phyloP scores from a whole-genome alignment of 441 rosid genomes.

The Capsella rubella region DNA sequence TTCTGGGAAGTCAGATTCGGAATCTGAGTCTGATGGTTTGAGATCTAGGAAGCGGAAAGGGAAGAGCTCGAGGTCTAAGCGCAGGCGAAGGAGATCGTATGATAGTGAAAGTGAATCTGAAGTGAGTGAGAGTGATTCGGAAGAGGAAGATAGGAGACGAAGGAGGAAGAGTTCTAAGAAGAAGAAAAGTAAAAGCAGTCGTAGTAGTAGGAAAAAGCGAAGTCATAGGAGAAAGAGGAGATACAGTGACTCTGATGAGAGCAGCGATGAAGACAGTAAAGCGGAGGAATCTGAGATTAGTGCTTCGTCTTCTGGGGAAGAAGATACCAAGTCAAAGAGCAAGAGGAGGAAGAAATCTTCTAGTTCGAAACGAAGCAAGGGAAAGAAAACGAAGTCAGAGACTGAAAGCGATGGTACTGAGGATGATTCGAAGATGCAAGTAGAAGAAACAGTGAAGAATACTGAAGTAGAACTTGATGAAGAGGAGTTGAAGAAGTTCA shows the following conservation, averaged over 20 bases:
- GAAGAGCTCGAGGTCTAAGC: conserved; percentile 52
- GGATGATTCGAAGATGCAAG: conserved; percentile 47
- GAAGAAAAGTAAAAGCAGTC: conserved; percentile 46
- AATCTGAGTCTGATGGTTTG: conserved; percentile 52
- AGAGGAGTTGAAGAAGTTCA: conserved; percentile 65
- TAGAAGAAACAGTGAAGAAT: conserved; percentile 50
- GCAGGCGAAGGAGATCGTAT: conserved; percentile 46
- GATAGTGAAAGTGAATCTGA: conserved; percentile 55
- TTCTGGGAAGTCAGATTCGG: conserved; percentile 50
- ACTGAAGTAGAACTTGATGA: conserved; percentile 57
- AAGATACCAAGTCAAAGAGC: conserved; percentile 54
- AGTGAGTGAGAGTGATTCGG: conserved; percentile 51
- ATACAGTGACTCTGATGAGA: conserved; percentile 64
- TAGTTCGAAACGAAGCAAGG: conserved; percentile 48
- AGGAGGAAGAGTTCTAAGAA: conserved; percentile 52
- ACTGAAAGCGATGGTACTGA: conserved; percentile 54
- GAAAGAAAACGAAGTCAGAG: conserved; percentile 49
- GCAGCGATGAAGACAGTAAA: conserved; percentile 49
- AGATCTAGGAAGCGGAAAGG: conserved; percentile 53
- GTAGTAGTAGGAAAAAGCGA: conserved; percentile 46
- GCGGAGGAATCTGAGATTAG: conserved; percentile 51
- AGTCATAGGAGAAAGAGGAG: conserved; percentile 49
- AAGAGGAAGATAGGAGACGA: conserved; percentile 52
- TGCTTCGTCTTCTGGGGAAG: conserved; percentile 49
- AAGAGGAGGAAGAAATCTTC: conserved; percentile 45